A percentile compares a stretch with the other conserved stretches of the same genome.
phyloP scores from a whole-genome alignment of 306 rosid genomes.

The Betula pendula region DNA sequence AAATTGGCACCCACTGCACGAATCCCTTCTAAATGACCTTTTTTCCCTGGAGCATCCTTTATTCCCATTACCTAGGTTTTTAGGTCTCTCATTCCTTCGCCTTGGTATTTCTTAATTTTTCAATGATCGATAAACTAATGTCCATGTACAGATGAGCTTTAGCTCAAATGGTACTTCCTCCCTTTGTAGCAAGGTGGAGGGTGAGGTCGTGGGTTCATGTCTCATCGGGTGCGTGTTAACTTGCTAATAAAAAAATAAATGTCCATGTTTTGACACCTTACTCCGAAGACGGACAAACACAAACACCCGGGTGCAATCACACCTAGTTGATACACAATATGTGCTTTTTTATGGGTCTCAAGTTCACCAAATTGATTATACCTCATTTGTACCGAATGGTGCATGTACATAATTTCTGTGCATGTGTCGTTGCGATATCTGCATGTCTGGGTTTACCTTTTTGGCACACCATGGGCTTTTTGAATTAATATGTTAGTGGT shows the following conservation, averaged over 20 bases:
- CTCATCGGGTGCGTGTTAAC: no score
- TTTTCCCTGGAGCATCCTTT: neutral
- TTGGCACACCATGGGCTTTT: neutral
- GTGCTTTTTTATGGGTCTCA: no score
- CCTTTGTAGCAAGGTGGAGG: no score
- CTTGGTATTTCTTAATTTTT: neutral
- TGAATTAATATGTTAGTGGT: constrained; percentile 14
- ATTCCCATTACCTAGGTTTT: neutral
- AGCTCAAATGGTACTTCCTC: no score
- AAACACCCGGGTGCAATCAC: neutral
- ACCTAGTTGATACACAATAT: neutral
- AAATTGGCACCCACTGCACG: neutral
- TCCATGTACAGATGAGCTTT: no score
- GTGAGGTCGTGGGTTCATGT: no score
- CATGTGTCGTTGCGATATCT: neutral
- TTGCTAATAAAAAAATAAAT: no score
- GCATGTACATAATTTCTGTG: neutral
- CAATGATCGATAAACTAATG: neutral
- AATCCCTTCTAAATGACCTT: neutral
- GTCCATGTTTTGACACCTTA: neutral
- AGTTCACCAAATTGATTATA: neutral
- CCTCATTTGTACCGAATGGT: neutral
- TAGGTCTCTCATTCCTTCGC: neutral
- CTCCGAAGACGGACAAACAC: neutral
- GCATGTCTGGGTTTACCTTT: neutral